Conservation (phyloP, 2,329 filamentous ascomycete species). For the Emergomyces pasteurianus region DNA sequence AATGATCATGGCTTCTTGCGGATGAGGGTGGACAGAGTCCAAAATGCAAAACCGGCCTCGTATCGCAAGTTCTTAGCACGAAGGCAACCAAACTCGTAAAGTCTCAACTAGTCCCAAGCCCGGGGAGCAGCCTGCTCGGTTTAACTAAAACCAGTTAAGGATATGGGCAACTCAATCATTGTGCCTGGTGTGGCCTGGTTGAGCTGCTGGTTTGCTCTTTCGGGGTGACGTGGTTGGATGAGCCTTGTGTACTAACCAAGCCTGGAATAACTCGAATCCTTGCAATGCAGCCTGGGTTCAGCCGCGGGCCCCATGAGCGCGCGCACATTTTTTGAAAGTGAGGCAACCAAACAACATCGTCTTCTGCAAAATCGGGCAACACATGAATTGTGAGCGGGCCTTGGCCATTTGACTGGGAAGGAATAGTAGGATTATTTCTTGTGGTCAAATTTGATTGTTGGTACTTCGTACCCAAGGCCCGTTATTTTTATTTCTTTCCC, state of each 20-base stretch:
- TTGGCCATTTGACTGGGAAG: not conserved
- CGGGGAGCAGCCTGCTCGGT: too few species aligned
- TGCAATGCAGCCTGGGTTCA: not conserved
- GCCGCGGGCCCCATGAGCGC: not conserved
- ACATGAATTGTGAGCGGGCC: not conserved
- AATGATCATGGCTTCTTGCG: not conserved
- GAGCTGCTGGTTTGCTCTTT: too few species aligned
- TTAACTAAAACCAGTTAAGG: too few species aligned
- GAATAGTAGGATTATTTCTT: too few species aligned
- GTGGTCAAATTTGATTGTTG: not conserved
- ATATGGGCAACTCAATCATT: too few species aligned
- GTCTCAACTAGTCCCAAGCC: too few species aligned
- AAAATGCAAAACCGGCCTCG: not conserved
- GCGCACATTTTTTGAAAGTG: not conserved
- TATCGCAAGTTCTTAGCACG: not conserved
- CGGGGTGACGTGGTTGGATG: not conserved
- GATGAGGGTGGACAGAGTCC: not conserved
- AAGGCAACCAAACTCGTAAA: too few species aligned
- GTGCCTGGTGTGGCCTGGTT: too few species aligned
- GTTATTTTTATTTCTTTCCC: too few species aligned
- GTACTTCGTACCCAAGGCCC: too few species aligned
- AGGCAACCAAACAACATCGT: not conserved
- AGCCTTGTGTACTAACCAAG: too few species aligned
- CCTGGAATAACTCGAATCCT: not conserved
- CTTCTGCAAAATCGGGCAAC: slow-evolving; percentile 5